A percentile compares a stretch with the other conserved stretches of the same genome.
Conservation (phyloP, 2,329 filamentous ascomycete genomes). For the Cytospora paraplurivora region DNA sequence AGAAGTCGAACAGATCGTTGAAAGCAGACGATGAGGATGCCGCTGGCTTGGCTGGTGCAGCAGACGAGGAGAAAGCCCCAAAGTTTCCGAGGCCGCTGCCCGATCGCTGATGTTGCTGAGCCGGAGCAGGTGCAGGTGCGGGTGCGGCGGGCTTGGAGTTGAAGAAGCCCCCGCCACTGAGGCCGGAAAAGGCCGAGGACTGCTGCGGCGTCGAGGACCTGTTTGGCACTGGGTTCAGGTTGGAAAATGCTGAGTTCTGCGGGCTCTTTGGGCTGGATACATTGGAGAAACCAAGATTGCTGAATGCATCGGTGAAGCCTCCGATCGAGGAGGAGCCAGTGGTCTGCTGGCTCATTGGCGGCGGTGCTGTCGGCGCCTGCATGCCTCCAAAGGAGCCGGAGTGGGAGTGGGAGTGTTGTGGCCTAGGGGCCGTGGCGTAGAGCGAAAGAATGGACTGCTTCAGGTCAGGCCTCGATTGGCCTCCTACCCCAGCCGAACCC, state of each 20-base stretch:
- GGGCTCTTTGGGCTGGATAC: constrained; percentile 47
- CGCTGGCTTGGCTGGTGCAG: constrained; percentile 41
- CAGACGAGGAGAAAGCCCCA: constrained; percentile 57
- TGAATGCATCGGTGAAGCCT: constrained; percentile 80
- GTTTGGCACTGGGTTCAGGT: constrained; percentile 34
- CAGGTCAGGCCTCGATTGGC: constrained; percentile 82
- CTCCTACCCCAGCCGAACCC: constrained; percentile 59
- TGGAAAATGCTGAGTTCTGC: constrained; percentile 29
- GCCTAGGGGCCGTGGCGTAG: constrained; percentile 81
- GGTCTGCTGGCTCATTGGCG: constrained; percentile 46
- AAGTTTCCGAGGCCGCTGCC: constrained; percentile 69
- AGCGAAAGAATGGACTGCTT: constrained; percentile 97
- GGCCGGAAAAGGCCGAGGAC: constrained; percentile 51
- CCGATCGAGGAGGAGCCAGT: constrained; percentile 51
- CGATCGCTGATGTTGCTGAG: constrained; percentile 50
- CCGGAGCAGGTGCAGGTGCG: constrained; percentile 32
- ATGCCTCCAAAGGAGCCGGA: constrained; percentile 69
- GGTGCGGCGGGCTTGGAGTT: constrained; percentile 66
- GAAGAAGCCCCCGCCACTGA: constrained; percentile 82
- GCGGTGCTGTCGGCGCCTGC: constrained; percentile 53
- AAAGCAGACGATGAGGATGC: constrained; percentile 59
- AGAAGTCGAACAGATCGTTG: constrained; percentile 81
- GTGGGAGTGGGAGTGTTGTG: constrained; percentile 65
- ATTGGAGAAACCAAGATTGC: constrained; percentile 49
- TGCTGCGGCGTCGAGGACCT: constrained; percentile 39